Percentiles rank a stretch among this genome's conserved stretches.
Evolutionary conservation across 495 filamentous ascomycete species (phyloP).

Genomic region (Evernia prunastri): DNA sequence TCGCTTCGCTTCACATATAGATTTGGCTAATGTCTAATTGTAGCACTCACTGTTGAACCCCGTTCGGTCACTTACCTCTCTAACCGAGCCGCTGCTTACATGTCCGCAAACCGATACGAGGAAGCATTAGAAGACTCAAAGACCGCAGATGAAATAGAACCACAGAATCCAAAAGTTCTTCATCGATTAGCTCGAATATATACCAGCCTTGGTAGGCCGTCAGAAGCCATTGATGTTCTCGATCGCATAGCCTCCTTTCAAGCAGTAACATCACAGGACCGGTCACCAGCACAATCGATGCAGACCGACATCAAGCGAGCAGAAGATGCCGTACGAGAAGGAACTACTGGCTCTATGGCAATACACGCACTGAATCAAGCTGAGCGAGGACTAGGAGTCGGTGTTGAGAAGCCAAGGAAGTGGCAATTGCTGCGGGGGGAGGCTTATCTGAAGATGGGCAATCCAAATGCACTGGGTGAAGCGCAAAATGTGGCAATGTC

Average conservation of each 20-base stretch:
- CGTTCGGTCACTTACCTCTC: conserved; percentile 82
- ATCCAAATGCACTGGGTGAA: conserved; percentile 78
- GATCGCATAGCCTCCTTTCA: conserved; percentile 50
- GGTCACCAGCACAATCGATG: conserved; percentile 73
- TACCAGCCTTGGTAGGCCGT: conserved; percentile 73
- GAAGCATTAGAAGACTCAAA: conserved; percentile 82
- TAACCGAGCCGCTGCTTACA: conserved; percentile 90
- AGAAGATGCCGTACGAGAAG: conserved; percentile 62
- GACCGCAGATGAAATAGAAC: conserved; percentile 71
- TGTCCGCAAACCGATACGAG: conserved; percentile 69
- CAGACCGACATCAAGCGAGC: conserved; percentile 72
- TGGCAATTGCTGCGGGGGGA: conserved; percentile 91
- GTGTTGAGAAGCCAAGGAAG: conserved; percentile 73
- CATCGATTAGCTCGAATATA: conserved; percentile 84
- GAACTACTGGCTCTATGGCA: conserved; percentile 80
- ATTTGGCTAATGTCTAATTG: conserved; percentile 3
- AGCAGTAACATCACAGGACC: conserved; percentile 74
- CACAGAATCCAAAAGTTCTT: conserved; percentile 75
- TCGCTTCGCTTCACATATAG: background rate
- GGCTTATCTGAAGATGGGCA: conserved; percentile 91
- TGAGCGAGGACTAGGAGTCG: conserved; percentile 64
- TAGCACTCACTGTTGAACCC: conserved; percentile 76
- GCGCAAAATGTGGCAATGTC: conserved; percentile 88
- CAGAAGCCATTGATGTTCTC: conserved; percentile 79
- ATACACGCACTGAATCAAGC: conserved; percentile 87